Evolutionary conservation across 768 basidiomycete genomes (phyloP).

Genomic region (Boletus sp.): DNA sequence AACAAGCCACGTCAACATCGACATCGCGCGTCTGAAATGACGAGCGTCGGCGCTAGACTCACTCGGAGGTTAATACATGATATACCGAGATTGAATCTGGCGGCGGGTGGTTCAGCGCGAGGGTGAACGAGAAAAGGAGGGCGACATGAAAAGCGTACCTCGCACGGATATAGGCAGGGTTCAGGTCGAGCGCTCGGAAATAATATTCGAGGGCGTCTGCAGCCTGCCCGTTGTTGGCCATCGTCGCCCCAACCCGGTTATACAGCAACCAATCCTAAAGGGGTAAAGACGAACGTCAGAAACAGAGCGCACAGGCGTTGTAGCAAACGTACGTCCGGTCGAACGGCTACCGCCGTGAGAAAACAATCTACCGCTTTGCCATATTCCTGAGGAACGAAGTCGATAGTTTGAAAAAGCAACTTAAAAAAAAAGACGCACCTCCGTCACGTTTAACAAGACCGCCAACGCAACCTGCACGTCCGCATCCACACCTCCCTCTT

Average conservation of each 20-base stretch:
- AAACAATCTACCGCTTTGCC: conserved; percentile 94
- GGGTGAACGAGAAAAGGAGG: not conserved
- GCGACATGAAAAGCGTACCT: conserved; percentile 44
- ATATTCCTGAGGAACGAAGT: conserved; percentile 63
- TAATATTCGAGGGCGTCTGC: conserved; percentile 87
- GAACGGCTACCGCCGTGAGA: conserved; percentile 77
- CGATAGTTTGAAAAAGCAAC: not conserved
- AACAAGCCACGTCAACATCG: not conserved
- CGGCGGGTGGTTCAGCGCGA: not conserved
- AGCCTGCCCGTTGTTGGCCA: conserved; percentile 84
- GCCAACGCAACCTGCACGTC: conserved; percentile 96
- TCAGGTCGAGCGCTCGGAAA: conserved; percentile 78
- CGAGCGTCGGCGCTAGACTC: conserved; percentile 19
- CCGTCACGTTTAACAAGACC: conserved; percentile 87
- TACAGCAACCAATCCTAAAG: conserved; percentile 86
- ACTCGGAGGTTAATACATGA: conserved; percentile 87
- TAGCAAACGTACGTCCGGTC: conserved; percentile 67
- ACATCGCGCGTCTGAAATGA: not conserved
- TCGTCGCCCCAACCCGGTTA: conserved; percentile 91
- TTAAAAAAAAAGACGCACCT: conserved; percentile 49
- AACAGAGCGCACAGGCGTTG: not conserved
- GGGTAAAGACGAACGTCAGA: not conserved
- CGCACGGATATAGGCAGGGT: conserved; percentile 88
- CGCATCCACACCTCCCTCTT: conserved; percentile 70
- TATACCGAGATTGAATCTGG: conserved; percentile 90